Evolutionary conservation across 2,329 filamentous ascomycete genomes (phyloP).

Genomic region (Fusarium torreyae): DNA sequence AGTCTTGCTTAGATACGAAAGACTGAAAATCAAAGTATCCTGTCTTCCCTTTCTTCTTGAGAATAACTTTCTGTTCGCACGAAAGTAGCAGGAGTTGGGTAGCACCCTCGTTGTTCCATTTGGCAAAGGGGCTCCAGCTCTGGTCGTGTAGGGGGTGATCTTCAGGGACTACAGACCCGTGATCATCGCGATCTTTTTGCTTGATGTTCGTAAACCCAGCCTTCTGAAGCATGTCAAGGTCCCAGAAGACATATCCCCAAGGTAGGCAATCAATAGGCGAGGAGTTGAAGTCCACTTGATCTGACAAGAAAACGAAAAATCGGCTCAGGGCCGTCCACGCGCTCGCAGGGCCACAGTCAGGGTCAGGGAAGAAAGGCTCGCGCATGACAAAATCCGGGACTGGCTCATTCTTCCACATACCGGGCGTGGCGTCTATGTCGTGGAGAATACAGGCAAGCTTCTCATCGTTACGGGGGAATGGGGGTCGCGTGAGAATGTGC

Average conservation of each 20-base stretch:
- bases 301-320: background rate
- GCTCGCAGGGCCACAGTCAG: slow-evolving; percentile 8
- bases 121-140: background rate
- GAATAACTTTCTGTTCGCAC: background rate
- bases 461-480: slow-evolving; percentile 5
- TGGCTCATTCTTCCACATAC: background rate
- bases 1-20: background rate
- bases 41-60: background rate
- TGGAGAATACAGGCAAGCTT: background rate
- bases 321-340: slow-evolving; percentile 9
- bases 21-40: slow-evolving; percentile 26
- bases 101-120: background rate
- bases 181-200: background rate
- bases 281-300: background rate
- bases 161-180: background rate
- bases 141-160: background rate
- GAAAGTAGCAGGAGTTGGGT: background rate
- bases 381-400: slow-evolving; percentile 11
- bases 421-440: background rate
- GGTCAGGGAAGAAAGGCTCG: slow-evolving; percentile 21
- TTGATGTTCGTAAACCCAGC: background rate
- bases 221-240: slow-evolving; percentile 19
- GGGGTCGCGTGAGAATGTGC: background rate
- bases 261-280: background rate
- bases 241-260: slow-evolving; percentile 33